Conservation (phyloP, 2,329 filamentous ascomycete genomes). For the Fusarium sp. region DNA sequence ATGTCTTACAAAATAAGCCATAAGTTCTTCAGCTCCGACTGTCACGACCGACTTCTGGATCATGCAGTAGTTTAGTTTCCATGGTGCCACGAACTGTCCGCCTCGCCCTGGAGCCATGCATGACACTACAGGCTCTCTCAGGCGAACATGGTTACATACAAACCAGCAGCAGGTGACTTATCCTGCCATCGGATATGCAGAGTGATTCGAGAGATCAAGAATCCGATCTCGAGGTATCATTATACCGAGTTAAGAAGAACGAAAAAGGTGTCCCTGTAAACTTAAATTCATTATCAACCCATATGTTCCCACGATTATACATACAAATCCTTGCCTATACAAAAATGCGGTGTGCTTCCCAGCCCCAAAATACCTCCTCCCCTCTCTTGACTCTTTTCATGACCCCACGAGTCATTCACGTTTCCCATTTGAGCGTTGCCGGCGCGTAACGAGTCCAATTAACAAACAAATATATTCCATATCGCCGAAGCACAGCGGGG, state of each 20-base stretch:
- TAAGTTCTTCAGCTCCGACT: neutral
- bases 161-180: neutral
- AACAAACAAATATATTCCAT: neutral
- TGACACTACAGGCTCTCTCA: neutral
- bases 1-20: neutral
- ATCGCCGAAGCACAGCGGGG: constrained; percentile 6
- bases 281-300: neutral
- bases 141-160: neutral
- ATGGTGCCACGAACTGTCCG: neutral
- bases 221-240: neutral
- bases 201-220: neutral
- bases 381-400: neutral
- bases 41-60: neutral
- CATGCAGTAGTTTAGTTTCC: neutral
- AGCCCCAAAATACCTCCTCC: constrained; percentile 3
- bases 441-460: constrained; percentile 8
- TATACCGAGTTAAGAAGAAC: neutral
- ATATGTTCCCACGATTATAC: neutral
- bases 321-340: neutral
- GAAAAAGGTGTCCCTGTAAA: neutral
- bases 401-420: constrained; percentile 22
- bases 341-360: constrained; percentile 24
- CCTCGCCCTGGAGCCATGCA: neutral
- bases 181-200: neutral
- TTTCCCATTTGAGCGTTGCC: neutral